A percentile compares a stretch with the other conserved stretches of the same genome.
These are phyloP conservation scores for Inga leiocalycina DNA, from an alignment of 306 rosid genomes.

Conservation along the genomic window DNA sequence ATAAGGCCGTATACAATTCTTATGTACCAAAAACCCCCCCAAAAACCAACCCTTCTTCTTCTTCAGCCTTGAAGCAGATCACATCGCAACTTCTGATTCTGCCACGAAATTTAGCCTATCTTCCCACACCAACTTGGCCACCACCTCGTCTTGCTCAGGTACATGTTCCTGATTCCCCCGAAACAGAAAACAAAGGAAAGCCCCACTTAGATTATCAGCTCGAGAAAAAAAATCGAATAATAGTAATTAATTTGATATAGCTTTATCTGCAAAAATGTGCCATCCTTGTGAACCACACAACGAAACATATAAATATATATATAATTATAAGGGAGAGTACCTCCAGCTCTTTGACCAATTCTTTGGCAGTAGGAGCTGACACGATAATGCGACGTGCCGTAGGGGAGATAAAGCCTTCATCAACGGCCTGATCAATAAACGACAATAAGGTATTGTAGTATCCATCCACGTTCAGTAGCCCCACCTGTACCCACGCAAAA, in stretches of 20 bases:
- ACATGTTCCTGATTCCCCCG: slow-evolving; percentile 72
- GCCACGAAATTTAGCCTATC: slow-evolving; percentile 65
- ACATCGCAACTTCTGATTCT: slow-evolving; percentile 84
- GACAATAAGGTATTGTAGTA: slow-evolving; percentile 86
- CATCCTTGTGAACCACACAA: background rate
- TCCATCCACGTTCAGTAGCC: slow-evolving; percentile 96
- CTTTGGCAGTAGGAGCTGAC: slow-evolving; percentile 93
- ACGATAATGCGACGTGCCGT: slow-evolving; percentile 97
- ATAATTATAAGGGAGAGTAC: slow-evolving; percentile 35
- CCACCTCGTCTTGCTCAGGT: slow-evolving; percentile 82
- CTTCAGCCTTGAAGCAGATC: slow-evolving; percentile 28
- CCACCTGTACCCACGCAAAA: slow-evolving; percentile 68
- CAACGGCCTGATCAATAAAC: slow-evolving; percentile 96
- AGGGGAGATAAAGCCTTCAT: slow-evolving; percentile 96
- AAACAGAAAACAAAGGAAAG: background rate
- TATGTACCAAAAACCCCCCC: slow-evolving; percentile 45
- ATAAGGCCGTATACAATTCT: slow-evolving; percentile 41
- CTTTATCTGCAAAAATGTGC: background rate
- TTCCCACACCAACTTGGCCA: slow-evolving; percentile 96
- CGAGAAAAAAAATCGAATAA: background rate
- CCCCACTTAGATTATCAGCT: slow-evolving; percentile 41
- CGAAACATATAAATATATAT: background rate
- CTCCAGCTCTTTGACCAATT: slow-evolving; percentile 86
- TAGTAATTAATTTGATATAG: background rate
- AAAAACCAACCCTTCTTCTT: slow-evolving; percentile 29